phyloP scores from a whole-genome alignment of 2,329 filamentous ascomycete species.

The Hymenoscyphus occultus region DNA sequence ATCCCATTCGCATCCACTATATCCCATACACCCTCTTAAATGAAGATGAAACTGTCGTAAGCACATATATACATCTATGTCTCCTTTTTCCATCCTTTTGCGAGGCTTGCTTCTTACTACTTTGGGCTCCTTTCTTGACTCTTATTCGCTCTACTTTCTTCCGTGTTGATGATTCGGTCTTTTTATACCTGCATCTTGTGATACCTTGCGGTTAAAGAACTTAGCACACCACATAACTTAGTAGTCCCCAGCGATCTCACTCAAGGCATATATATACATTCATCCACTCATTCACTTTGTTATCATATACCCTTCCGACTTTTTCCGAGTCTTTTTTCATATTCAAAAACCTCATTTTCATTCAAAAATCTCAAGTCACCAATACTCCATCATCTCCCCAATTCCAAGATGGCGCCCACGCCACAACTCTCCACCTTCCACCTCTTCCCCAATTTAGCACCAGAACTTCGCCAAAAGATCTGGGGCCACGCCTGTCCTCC shows the following conservation, averaged over 20 bases:
- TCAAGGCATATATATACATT: not conserved
- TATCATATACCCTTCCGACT: not conserved
- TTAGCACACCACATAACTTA: not conserved
- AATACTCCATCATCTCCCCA: not conserved
- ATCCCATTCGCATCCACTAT: not conserved
- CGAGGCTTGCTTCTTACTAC: not conserved
- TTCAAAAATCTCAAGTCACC: not conserved
- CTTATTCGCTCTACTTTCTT: not conserved
- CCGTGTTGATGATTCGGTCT: not conserved
- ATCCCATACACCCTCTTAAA: not conserved
- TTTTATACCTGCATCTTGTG: slow-evolving; percentile 2
- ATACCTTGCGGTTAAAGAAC: not conserved
- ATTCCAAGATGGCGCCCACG: slow-evolving; percentile 15
- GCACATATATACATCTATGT: slow-evolving; percentile 2
- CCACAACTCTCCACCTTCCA: slow-evolving; percentile 22
- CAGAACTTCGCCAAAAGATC: slow-evolving; percentile 33
- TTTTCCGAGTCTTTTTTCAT: not conserved
- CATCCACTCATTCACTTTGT: too few relatives aligned
- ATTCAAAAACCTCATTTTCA: not conserved
- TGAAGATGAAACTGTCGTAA: not conserved
- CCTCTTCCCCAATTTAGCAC: slow-evolving; percentile 30
- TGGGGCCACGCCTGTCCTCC: slow-evolving; percentile 29
- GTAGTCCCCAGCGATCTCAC: not conserved
- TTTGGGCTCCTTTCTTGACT: not conserved
- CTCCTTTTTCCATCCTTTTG: not conserved